Conservation (phyloP, 1,139 yeast species). For the Candida sojae region DNA sequence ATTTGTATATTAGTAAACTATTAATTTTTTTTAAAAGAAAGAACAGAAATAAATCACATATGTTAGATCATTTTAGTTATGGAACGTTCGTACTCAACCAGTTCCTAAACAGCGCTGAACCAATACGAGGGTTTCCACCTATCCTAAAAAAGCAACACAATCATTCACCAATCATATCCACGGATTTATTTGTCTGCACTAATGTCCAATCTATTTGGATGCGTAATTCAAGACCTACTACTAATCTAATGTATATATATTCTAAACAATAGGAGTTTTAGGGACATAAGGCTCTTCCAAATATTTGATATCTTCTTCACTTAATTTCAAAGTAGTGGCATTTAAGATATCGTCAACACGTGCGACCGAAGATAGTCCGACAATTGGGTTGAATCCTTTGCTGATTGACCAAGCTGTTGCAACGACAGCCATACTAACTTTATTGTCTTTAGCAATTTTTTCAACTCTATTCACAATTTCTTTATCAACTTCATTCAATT, state of each 20-base stretch:
- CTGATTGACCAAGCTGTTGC: constrained; percentile 56
- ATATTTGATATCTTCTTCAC: constrained; percentile 44
- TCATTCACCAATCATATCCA: too few relatives aligned
- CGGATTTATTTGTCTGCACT: too few relatives aligned
- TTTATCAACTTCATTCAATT: constrained; percentile 22
- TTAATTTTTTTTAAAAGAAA: too few relatives aligned
- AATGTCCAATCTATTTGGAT: too few relatives aligned
- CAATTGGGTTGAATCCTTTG: constrained; percentile 56
- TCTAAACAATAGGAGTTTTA: background rate
- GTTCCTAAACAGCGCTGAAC: too few relatives aligned
- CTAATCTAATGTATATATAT: too few relatives aligned
- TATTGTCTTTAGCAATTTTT: constrained; percentile 45
- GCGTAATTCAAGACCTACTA: too few relatives aligned
- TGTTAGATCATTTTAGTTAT: too few relatives aligned
- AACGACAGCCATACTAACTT: constrained; percentile 53
- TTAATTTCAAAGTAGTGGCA: constrained; percentile 41
- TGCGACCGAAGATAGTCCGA: constrained; percentile 53
- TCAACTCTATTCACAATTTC: constrained; percentile 53
- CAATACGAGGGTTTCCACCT: too few relatives aligned
- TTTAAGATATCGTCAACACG: constrained; percentile 55
- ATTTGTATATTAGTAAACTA: background rate
- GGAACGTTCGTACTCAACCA: too few relatives aligned
- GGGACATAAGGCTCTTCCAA: constrained; percentile 50
- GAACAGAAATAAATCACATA: background rate
- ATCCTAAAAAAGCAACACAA: too few relatives aligned